Percentiles rank a stretch among this genome's conserved stretches.
These are phyloP conservation scores for Candida koratica DNA, from an alignment of 805 yeast species.

Conservation along the genomic window DNA sequence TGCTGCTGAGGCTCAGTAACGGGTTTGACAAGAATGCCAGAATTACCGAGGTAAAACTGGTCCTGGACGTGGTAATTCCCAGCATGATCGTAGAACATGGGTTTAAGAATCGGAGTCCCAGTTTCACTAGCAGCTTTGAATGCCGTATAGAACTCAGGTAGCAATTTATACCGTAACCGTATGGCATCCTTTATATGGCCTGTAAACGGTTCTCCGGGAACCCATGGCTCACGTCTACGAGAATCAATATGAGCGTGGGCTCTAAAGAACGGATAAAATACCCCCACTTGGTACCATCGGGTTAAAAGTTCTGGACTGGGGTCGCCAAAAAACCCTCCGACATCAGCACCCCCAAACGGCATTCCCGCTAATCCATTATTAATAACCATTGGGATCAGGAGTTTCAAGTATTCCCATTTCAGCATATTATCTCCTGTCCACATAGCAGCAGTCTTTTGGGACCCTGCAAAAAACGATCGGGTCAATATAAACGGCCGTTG, in stretches of 20 bases:
- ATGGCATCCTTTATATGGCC: slow-evolving; percentile 66
- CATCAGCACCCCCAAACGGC: slow-evolving; percentile 95
- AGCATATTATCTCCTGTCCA: slow-evolving; percentile 99
- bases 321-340: slow-evolving; percentile 93
- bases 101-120: slow-evolving; percentile 71
- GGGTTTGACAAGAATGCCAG: slow-evolving; percentile 77
- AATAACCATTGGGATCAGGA: slow-evolving; percentile 83
- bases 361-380: slow-evolving; percentile 77
- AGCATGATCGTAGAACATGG: slow-evolving; percentile 57
- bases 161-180: slow-evolving; percentile 63
- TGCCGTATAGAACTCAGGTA: slow-evolving; percentile 78
- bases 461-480: slow-evolving; percentile 83
- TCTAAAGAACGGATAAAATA: slow-evolving; percentile 94
- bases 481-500: slow-evolving; percentile 85
- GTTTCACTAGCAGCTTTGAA: slow-evolving; percentile 58
- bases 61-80: slow-evolving; percentile 65
- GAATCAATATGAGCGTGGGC: slow-evolving; percentile 97
- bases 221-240: slow-evolving; percentile 88
- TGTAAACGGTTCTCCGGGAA: slow-evolving; percentile 72
- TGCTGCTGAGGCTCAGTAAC: slow-evolving; percentile 54
- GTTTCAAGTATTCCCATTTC: slow-evolving; percentile 79
- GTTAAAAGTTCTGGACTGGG: slow-evolving; percentile 76
- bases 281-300: slow-evolving; percentile 95
- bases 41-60: slow-evolving; percentile 71
- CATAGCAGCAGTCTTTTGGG: slow-evolving; percentile 86